These are phyloP conservation scores for Neonectria sp. DNA, from an alignment of 2,329 filamentous ascomycete genomes.

Conservation along the genomic window DNA sequence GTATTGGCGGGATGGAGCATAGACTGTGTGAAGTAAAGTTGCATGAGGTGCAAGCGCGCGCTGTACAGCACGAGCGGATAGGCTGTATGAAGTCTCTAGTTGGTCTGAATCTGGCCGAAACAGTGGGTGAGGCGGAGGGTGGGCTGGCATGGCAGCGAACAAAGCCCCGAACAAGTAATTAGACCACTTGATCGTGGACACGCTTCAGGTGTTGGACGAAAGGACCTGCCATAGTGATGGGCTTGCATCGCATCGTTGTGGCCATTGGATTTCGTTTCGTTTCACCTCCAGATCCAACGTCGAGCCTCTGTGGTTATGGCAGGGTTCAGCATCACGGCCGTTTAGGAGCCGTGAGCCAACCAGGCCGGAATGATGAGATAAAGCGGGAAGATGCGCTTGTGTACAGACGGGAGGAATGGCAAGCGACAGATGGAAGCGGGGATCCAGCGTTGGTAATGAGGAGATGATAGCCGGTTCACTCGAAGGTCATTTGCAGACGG, in stretches of 20 bases:
- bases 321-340: slow-evolving; percentile 15
- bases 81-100: not conserved
- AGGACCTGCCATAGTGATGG: not conserved
- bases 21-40: slow-evolving; percentile 20
- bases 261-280: slow-evolving; percentile 21
- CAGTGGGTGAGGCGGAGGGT: not conserved
- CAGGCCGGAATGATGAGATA: not conserved
- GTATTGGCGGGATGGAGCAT: slow-evolving; percentile 18
- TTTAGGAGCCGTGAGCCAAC: slow-evolving; percentile 13
- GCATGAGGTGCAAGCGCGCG: slow-evolving; percentile 3
- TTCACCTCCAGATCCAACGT: slow-evolving; percentile 26
- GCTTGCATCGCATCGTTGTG: not conserved
- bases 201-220: slow-evolving; percentile 1
- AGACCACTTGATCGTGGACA: slow-evolving; percentile 18
- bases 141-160: not conserved
- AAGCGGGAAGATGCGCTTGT: slow-evolving; percentile 5
- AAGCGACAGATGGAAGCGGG: slow-evolving; percentile 3
- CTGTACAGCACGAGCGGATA: not conserved
- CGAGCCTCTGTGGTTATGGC: slow-evolving; percentile 13
- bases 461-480: slow-evolving; percentile 7
- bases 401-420: slow-evolving; percentile 9
- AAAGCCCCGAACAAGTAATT: slow-evolving; percentile 8
- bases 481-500: not conserved
- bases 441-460: not conserved
- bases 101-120: not conserved